Percentiles rank a stretch among this genome's conserved stretches.
Conservation (phyloP, 2,329 filamentous ascomycete genomes). For the Claviceps sp. region DNA sequence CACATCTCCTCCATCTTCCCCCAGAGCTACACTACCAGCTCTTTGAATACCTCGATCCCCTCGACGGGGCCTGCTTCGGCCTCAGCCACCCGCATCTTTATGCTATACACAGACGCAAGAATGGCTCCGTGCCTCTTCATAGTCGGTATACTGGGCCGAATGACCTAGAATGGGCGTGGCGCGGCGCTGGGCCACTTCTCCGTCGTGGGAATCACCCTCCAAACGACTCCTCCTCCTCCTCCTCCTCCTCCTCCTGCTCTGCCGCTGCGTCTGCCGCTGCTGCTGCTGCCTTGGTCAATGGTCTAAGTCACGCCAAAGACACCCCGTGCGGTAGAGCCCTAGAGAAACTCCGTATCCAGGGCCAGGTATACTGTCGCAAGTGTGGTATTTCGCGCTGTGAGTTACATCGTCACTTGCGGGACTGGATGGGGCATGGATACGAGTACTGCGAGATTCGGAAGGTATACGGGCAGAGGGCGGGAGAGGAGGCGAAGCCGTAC, state of each 20-base stretch:
- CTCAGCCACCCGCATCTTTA: conserved; percentile 46
- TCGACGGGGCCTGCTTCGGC: conserved; percentile 49
- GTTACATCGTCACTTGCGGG: conserved; percentile 46
- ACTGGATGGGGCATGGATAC: conserved; percentile 41
- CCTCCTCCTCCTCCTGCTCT: no score
- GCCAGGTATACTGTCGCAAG: conserved; percentile 48
- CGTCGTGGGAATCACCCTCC: conserved; percentile 8
- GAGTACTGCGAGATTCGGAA: conserved; percentile 50
- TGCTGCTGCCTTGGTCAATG: background rate
- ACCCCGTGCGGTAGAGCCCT: conserved; percentile 15
- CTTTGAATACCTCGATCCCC: conserved; percentile 49
- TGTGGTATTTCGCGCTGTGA: conserved; percentile 49
- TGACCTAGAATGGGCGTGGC: conserved; percentile 51
- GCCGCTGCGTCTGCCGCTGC: background rate
- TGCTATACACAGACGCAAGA: conserved; percentile 41
- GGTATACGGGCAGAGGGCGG: conserved; percentile 38
- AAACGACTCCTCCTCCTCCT: conserved; percentile 2
- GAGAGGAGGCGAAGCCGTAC: conserved; percentile 30
- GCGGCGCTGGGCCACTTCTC: conserved; percentile 35
- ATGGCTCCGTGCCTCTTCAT: conserved; percentile 42
- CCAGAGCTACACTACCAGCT: conserved; percentile 46
- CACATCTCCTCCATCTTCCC: conserved; percentile 39
- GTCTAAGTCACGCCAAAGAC: no score
- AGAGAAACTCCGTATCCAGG: conserved; percentile 37
- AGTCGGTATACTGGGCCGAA: conserved; percentile 46